Evolutionary conservation across 202 grass and related monocot genomes (phyloP), one percentile per base, ranked within the genome.

Genomic region (Hordeum pubiflorum): DNA sequence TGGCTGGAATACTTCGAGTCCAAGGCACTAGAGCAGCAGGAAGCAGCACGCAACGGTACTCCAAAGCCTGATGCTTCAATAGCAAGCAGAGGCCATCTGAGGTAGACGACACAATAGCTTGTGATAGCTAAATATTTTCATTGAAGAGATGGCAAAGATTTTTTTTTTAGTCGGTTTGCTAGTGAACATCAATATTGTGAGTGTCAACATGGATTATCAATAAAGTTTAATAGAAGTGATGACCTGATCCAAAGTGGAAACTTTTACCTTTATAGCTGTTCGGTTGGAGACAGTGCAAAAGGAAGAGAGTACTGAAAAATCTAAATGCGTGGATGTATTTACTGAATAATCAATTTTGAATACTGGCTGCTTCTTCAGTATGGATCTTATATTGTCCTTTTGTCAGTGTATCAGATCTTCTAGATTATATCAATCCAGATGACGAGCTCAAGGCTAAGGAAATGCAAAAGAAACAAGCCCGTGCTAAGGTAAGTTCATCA

Each of bases 11-110:
- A 98, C 78, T 98, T 98, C 1, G 95, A 98, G 76, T 98, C 95
- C 48, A 98, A 98, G 63, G 95, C 92, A 80, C 79, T 95, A 22
- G 95, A 98, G 84, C 95, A 98, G 71, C 95, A 98, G 88, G 95
- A 98, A 94, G 95, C 92, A 83, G 95, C 95, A 88, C 88, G 92
- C 43, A 98, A 98, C 78, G 95, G 95, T 67, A 95, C 95, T 82
- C 95, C 92, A 76, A 98, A 98, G 88, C 95, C 95, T 79, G 95
- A 98, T 86, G 92, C 95, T 87, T 98, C 95, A 55, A 98, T 98
- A 86, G 95, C 95, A 74, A 98, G 92, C 90, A 89, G 91, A 95
- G 95, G 95, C 46, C 95, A 98, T 83, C 82, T 98, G 54, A 98
- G 95, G 95, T 98, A 91, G 79, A 81, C 72, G 52, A 67, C 78